Base-by-base conservation (phyloP, 2,329 filamentous ascomycete species). In the Rhinocladiella similis region DNA sequence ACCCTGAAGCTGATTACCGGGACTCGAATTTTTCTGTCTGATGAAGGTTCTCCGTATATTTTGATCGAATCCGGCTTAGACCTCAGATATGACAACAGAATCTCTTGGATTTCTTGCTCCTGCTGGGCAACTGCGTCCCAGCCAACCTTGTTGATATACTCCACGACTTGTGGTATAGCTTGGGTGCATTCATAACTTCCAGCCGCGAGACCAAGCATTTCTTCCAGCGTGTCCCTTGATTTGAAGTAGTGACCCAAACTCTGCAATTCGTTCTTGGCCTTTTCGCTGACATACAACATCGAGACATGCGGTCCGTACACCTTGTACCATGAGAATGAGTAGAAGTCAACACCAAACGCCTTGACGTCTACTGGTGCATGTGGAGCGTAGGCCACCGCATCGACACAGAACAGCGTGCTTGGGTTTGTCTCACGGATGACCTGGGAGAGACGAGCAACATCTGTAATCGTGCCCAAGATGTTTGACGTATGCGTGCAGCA, bases 311-410 rank as follows among this genome's bases (percentile, higher is more conserved):
- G 89, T 0, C 89, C 89, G 67, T 88, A 92, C 1, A 91, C 83
- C 69, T 93, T 93, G 73, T 92, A 92, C 89, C 88, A 92, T 0
- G 81, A 86, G 67, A 92, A 90, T n/a, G 79, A 74, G 69, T 92
- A 93, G 63, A 91, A 86, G 67, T 93, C 89, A 0, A 88, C 86
- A 1, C 81, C 88, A 0, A 90, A 76, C 0, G 74, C 83, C 61
- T 82, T 78, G 3, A 92, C 86, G 68, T 93, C 86, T 10, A 93
- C 72, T 6, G 76, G 76, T 3, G 88, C 78, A 69, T 93, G 89
- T 0, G 89, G 89, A 0, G 89, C 88, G 66, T 85, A 90, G 3
- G 88, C 86, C 0, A 92, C 89, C 1, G 84, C 89, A 70, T 93
- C 90, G 5, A 92, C 87, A 61, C 82, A 86, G 1, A 92, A 73